Base-by-base conservation (phyloP, 371 early-diverging fungal genomes). In the Syncephalastrum sp. region DNA sequence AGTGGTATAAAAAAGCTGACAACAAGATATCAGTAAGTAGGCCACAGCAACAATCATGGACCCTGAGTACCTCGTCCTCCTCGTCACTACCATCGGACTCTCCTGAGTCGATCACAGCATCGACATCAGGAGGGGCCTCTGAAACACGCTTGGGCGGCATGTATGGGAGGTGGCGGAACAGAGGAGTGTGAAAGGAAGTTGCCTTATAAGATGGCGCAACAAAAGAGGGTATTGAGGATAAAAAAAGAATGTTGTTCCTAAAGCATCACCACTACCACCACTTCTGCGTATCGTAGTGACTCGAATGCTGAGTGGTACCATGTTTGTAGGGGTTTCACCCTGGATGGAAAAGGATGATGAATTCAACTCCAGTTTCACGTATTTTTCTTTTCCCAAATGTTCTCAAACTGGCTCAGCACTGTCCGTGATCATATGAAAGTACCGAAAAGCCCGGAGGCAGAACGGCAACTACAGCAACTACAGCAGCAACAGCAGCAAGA, bases 1-100 rank as follows among this genome's bases (percentile, higher is more conserved):
- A 70, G 56, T 70, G 57, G 54, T 68, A 54, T 69, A 82, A 69
- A 70, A 81, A 61, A 59, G 54, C 75, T 63, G 53, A 69, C 54
- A 77, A 81, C 27, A 78, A 74, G 75, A 15, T 38, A 49, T 44
- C 12, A 21, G 0, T 27, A 15, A 23, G 17, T 6, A 15, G 3
- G 19, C 3, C 43, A 8, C 42, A 23, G 12, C 21, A 50, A 45
- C 38, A 38, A 38, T 14, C 6, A 33, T 33, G 38, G 33, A 1
- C 16, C 13, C 10, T 10, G n/a, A 12, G n/a, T 41, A 19, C 54
- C 38, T 41, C 33, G 1, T 42, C 27, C 4, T 54, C 25, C 1
- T 54, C 54, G 17, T 43, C 54, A 44, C 25, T 43, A 12, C n/a
- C 8, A 25, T 54, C 54, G 15, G 38, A 56, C 42, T 50, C 42